Base-by-base conservation (phyloP, 179 eudicot species). In the Actinidia arguta region DNA sequence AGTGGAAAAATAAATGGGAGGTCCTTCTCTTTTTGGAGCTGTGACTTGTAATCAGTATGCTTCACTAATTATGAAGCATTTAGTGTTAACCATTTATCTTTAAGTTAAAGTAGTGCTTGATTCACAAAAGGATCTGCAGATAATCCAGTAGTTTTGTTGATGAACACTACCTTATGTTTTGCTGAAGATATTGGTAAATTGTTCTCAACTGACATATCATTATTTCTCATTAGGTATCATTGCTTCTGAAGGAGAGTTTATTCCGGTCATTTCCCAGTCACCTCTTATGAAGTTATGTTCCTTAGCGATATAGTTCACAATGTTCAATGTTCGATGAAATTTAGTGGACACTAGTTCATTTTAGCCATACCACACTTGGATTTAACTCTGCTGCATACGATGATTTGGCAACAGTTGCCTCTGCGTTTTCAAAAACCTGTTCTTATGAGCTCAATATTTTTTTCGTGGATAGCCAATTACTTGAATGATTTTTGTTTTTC, bases 211-310 rank as follows among this genome's bases (percentile, higher is more conserved):
- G n/a, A n/a, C n/a, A 71, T 81, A 63, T 42, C 67, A 73, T n/a
- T 17, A n/a, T 82, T 78, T 69, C 47, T 8, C 58, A 71, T 83
- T 87, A 94, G 98, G 99, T 95, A 27, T 95, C 99, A 24, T 88
- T 94, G 85, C 92, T 95, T 78, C 83, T 94, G 79, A 95, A 93
- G 85, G 99, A 95, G 78, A 95, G 99, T 87, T 95, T 94, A 87
- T 91, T 95, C 14, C 97, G 88, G 83, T 95, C 99, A 44, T 95
- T 92, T 78, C 87, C 94, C 13, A 87, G 86, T 71, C 93, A 20
- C 92, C 95, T 78, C 94, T 94, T 85, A 95, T 95, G 97, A 93
- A 92, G 98, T 96, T 95, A 62, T 56, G 86, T 69, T 69, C 31
- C 31, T 72, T 82, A 36, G 72, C 48, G 25, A 14, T 56, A 36